phyloP scores from a whole-genome alignment of 805 yeast species.

The Pichia heedii region DNA sequence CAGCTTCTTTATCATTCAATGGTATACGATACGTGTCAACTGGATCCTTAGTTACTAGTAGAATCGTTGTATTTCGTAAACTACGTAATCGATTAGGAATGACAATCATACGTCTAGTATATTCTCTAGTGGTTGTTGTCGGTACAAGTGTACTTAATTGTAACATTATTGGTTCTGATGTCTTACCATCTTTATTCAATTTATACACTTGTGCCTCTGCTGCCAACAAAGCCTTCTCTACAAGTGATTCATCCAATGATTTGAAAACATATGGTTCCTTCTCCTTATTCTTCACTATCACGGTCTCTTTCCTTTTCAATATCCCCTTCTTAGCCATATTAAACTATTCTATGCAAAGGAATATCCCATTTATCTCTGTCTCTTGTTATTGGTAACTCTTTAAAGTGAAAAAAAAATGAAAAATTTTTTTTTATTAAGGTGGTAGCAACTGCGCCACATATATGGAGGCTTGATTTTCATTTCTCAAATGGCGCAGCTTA shows the following conservation, averaged over 20 bases:
- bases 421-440: no score
- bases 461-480: no score
- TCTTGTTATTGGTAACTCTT: no score
- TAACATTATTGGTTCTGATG: conserved; percentile 29
- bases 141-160: conserved; percentile 41
- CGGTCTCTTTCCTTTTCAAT: neutral
- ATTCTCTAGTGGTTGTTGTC: conserved; percentile 36
- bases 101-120: conserved; percentile 52
- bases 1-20: conserved; percentile 38
- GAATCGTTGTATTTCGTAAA: conserved; percentile 39
- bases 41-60: conserved; percentile 70
- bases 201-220: conserved; percentile 27
- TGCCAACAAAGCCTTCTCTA: conserved; percentile 17
- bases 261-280: conserved; percentile 5
- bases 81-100: conserved; percentile 42
- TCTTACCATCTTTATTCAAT: conserved; percentile 14
- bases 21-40: conserved; percentile 44
- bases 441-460: no score
- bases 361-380: no score
- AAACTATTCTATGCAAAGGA: no score
- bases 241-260: conserved; percentile 10
- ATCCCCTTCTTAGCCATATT: conserved; percentile 6
- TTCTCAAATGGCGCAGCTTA: no score
- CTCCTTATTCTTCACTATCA: neutral
- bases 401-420: no score